These are phyloP conservation scores for Fusarium camptoceras DNA, from an alignment of 2,329 filamentous ascomycete genomes.

Conservation along the genomic window DNA sequence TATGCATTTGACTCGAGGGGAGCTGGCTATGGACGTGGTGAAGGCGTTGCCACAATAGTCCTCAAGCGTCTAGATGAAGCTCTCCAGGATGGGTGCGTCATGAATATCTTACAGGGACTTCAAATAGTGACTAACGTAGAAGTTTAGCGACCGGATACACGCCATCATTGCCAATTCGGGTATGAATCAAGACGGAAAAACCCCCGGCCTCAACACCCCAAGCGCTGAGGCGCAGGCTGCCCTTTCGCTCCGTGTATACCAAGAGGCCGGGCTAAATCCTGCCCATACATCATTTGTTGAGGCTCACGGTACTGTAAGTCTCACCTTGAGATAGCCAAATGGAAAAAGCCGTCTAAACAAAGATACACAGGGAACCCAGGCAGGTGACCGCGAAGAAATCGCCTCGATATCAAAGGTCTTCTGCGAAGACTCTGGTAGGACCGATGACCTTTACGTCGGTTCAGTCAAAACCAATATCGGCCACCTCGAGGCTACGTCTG, in stretches of 20 bases:
- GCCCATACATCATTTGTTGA: neutral
- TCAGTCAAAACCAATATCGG: slow-evolving; percentile 16
- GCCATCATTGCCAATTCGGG: slow-evolving; percentile 12
- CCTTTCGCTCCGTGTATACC: slow-evolving; percentile 5
- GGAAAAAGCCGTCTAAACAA: neutral
- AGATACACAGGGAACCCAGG: slow-evolving; percentile 4
- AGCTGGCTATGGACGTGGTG: slow-evolving; percentile 6
- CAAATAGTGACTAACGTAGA: neutral
- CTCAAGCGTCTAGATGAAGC: slow-evolving; percentile 3
- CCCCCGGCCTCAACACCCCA: slow-evolving; percentile 7
- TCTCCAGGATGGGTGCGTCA: neutral
- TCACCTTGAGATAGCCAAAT: rapidly evolving
- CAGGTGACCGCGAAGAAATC: slow-evolving; percentile 11
- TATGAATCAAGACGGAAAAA: slow-evolving; percentile 16
- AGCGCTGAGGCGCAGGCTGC: slow-evolving; percentile 4
- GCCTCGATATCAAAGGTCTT: slow-evolving; percentile 3
- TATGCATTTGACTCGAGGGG: slow-evolving; percentile 14
- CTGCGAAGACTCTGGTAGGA: neutral
- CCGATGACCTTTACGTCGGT: slow-evolving; percentile 4
- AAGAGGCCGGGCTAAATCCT: slow-evolving; percentile 7
- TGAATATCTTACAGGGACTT: neutral
- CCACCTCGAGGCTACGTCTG: slow-evolving; percentile 7
- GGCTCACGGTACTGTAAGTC: slow-evolving; percentile 6
- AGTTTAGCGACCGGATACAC: neutral
- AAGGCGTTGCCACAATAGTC: slow-evolving; percentile 7